Percentiles rank a stretch among this genome's conserved stretches.
phyloP scores from a whole-genome alignment of 495 filamentous ascomycete genomes.

The Aspergillus carlsbadensis region DNA sequence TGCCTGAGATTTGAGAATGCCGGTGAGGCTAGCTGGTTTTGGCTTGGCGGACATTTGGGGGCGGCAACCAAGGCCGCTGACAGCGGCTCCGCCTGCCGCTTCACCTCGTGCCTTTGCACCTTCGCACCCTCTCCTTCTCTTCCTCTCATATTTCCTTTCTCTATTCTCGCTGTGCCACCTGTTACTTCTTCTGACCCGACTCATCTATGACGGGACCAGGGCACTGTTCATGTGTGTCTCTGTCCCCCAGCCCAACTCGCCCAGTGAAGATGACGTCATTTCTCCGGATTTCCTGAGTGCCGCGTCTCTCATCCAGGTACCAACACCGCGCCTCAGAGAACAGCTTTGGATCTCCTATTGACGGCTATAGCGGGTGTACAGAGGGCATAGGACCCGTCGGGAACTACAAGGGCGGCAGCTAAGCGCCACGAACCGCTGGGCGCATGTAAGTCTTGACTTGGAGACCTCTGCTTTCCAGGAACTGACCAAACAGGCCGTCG shows the following conservation, averaged over 20 bases:
- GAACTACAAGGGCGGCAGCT: slow-evolving; percentile 63
- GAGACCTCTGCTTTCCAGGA: neutral
- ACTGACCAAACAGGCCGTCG: slow-evolving; percentile 45
- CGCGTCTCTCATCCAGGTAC: slow-evolving; percentile 41
- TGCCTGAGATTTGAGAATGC: no score
- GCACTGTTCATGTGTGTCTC: neutral
- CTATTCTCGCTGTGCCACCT: no score
- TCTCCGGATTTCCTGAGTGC: neutral
- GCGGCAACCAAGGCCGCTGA: no score
- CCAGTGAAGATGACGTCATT: neutral
- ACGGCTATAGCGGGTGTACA: slow-evolving; percentile 60
- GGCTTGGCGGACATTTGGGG: no score
- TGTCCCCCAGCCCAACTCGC: neutral
- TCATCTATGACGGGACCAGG: no score
- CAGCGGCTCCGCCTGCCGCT: no score
- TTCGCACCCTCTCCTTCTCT: no score
- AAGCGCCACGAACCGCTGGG: slow-evolving; percentile 67
- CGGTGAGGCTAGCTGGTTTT: no score
- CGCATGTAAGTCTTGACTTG: slow-evolving; percentile 46
- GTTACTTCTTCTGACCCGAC: no score
- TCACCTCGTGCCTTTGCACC: no score
- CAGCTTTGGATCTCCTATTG: neutral
- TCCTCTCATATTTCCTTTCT: no score
- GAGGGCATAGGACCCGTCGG: slow-evolving; percentile 67
- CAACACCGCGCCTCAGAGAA: neutral